phyloP scores from a whole-genome alignment of 176 grass and related monocot species.

The Aegilops speltoides region DNA sequence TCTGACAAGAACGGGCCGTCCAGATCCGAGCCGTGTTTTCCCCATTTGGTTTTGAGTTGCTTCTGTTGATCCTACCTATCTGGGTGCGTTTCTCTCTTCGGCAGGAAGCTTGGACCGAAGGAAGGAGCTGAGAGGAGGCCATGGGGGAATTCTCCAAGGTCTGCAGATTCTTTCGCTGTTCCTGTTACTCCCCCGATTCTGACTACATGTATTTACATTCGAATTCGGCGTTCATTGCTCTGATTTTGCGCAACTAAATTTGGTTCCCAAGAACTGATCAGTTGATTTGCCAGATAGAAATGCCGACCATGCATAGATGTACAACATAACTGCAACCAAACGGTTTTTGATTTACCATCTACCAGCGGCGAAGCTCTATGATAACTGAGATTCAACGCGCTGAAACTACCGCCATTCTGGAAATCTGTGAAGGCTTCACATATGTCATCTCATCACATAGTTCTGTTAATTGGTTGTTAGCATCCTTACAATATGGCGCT shows the following conservation, averaged over 20 bases:
- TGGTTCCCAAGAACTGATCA: background rate
- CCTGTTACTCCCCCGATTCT: background rate
- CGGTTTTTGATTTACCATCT: too few species aligned
- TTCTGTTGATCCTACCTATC: background rate
- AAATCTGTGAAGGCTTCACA: background rate
- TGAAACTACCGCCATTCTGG: too few species aligned
- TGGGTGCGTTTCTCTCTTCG: background rate
- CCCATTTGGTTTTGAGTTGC: background rate
- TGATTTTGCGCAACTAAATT: background rate
- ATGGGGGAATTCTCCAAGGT: slow-evolving; percentile 35
- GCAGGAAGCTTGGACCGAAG: background rate
- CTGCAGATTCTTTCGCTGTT: background rate
- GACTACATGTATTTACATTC: background rate
- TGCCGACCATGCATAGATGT: background rate
- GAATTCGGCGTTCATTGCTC: background rate
- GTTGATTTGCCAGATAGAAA: background rate
- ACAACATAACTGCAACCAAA: too few species aligned
- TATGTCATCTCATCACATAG: background rate
- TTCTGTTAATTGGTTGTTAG: background rate
- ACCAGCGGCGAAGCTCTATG: too few species aligned
- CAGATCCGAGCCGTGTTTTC: background rate
- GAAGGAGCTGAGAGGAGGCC: background rate
- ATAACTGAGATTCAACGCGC: too few species aligned
- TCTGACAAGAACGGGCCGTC: background rate
- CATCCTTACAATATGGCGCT: background rate